phyloP scores from a whole-genome alignment of 2,329 filamentous ascomycete species.

The Daldinia sp. region DNA sequence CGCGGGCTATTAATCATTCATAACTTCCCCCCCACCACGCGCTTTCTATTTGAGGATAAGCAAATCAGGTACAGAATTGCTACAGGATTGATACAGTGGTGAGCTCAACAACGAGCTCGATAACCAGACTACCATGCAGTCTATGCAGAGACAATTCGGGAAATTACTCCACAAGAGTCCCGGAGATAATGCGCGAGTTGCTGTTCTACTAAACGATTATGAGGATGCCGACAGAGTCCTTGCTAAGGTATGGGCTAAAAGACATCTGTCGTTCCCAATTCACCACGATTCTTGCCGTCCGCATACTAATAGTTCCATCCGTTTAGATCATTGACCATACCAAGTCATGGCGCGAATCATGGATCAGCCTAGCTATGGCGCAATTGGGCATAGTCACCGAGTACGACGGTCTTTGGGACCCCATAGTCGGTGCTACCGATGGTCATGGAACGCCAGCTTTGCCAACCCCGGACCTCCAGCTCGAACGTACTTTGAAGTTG shows the following conservation, averaged over 20 bases:
- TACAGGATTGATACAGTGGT: neutral
- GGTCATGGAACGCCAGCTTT: slow-evolving; percentile 66
- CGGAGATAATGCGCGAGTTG: slow-evolving; percentile 81
- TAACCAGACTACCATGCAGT: slow-evolving; percentile 67
- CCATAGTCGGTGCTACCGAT: slow-evolving; percentile 75
- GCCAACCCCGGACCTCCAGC: slow-evolving; percentile 70
- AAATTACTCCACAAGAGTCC: slow-evolving; percentile 75
- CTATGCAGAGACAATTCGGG: slow-evolving; percentile 80
- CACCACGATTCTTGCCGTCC: slow-evolving; percentile 8
- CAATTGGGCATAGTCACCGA: slow-evolving; percentile 76
- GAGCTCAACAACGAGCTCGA: slow-evolving; percentile 12
- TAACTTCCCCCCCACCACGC: slow-evolving; percentile 9
- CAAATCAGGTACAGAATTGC: slow-evolving; percentile 5
- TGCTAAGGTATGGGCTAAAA: slow-evolving; percentile 67
- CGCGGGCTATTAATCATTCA: slow-evolving; percentile 25
- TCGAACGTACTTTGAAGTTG: slow-evolving; percentile 74
- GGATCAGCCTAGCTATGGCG: slow-evolving; percentile 77
- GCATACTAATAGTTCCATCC: slow-evolving; percentile 26
- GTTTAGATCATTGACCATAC: slow-evolving; percentile 78
- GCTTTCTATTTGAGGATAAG: slow-evolving; percentile 9
- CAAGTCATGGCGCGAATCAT: slow-evolving; percentile 82
- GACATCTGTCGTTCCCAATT: slow-evolving; percentile 6
- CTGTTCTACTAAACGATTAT: slow-evolving; percentile 80
- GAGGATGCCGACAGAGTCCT: slow-evolving; percentile 83
- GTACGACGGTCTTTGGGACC: slow-evolving; percentile 80